Evolutionary conservation across 306 rosid genomes (phyloP), one percentile per base, ranked within the genome.

Genomic region (Dicorynia guianensis): DNA sequence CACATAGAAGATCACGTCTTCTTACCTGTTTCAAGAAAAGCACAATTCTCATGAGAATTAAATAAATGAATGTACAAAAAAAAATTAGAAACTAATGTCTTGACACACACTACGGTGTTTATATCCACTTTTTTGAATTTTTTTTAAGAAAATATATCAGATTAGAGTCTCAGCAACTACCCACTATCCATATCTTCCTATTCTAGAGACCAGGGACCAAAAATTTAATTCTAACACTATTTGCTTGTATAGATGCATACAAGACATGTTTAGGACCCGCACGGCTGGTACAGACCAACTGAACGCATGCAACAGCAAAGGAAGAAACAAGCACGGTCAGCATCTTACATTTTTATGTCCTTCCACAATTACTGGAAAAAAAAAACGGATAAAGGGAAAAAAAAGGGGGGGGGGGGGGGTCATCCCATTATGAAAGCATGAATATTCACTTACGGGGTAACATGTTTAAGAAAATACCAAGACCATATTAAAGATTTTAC

Each of bases 1-100:
- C 36, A 40, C 5, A 71, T 66, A 40, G 72, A 82, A 66, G 25
- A 76, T 76, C 55, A 63, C 55, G 66, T 33, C 80, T 77, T 77
- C 80, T 76, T 80, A 66, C 78, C 85, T 70, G 75, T 47, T 62
- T 44, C 67, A 49, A 59, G 72, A 75, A 54, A 66, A 7, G 62
- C 71, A 67, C 75, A 42, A 57, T 8, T 58, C 75, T 15, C 46
- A 35, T 42, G 33, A 55, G 71, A 57, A 48, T 5, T 7, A 3
- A 25, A 56, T 25, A 36, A 47, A 65, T 15, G 30, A 15, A 8
- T 64, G 47, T 14, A 25, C 10, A 67, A 11, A n/a, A 49, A n/a
- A 49, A 62, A 13, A 15, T 70, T 40, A 42, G 67, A 25, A 25
- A 25, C 30, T 25, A 25, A 2, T 25, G 30, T 25, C 30, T 25